Evolutionary conservation across 176 grass and related monocot species (phyloP).

Genomic region (Carex myosuroides): DNA sequence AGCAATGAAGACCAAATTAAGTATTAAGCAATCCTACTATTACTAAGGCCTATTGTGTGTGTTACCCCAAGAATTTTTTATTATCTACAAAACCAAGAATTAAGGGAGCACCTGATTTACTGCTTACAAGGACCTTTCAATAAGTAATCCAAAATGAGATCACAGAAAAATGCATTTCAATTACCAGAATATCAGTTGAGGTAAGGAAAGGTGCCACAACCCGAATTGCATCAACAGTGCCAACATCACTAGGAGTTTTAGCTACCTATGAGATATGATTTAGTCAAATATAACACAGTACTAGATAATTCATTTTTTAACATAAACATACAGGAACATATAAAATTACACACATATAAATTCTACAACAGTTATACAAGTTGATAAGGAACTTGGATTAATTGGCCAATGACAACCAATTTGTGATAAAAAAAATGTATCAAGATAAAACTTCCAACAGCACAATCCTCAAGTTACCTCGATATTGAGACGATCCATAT

Average conservation of each 20-base stretch:
- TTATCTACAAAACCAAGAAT: neutral
- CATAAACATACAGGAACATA: neutral
- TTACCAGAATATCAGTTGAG: constrained; percentile 89
- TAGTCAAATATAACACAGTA: constrained; percentile 3
- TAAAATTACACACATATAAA: neutral
- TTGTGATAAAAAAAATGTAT: neutral
- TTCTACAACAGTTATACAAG: neutral
- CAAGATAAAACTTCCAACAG: neutral
- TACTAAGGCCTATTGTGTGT: neutral
- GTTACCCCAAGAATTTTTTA: neutral
- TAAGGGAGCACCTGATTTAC: neutral
- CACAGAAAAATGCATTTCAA: constrained; percentile 8
- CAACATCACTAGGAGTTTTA: constrained; percentile 70
- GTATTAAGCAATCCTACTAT: neutral
- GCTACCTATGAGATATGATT: constrained; percentile 43
- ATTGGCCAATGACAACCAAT: neutral
- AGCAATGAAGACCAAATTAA: neutral
- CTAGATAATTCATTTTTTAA: neutral
- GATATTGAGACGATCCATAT: constrained; percentile 64
- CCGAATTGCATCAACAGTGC: constrained; percentile 77
- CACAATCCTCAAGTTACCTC: constrained; percentile 44
- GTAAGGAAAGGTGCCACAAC: constrained; percentile 57
- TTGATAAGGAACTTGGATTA: neutral
- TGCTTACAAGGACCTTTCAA: neutral
- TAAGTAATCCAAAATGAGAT: neutral